phyloP scores from a whole-genome alignment of 2,329 filamentous ascomycete genomes.

The Pseudofabraea citricarpa region DNA sequence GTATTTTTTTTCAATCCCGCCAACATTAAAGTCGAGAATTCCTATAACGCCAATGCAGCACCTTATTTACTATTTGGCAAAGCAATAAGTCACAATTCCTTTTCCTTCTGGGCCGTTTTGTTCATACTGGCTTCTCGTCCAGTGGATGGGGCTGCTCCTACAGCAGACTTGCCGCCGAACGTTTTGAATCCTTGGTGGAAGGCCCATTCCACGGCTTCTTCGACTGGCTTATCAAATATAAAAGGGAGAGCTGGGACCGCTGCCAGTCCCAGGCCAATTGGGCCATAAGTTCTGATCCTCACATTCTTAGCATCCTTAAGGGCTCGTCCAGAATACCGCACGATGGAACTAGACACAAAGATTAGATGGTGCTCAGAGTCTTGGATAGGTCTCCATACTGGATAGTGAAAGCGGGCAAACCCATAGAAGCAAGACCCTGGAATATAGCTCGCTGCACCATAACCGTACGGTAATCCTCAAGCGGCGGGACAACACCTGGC shows the following conservation, averaged over 20 bases:
- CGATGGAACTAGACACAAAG: constrained; percentile 54
- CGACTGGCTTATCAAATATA: constrained; percentile 88
- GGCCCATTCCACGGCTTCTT: constrained; percentile 82
- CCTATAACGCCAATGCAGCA: background rate
- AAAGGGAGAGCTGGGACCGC: constrained; percentile 79
- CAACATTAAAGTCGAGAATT: background rate
- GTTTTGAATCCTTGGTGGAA: constrained; percentile 79
- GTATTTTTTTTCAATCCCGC: background rate
- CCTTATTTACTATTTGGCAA: background rate
- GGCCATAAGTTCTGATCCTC: constrained; percentile 75
- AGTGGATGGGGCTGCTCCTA: constrained; percentile 49
- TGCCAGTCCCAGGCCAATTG: constrained; percentile 76
- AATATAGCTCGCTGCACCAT: constrained; percentile 90
- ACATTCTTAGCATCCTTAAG: constrained; percentile 77
- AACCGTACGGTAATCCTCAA: constrained; percentile 87
- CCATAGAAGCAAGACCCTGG: constrained; percentile 89
- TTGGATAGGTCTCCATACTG: constrained; percentile 13
- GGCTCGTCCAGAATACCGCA: constrained; percentile 82
- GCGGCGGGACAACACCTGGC: constrained; percentile 54
- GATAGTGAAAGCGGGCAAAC: constrained; percentile 76
- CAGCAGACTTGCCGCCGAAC: constrained; percentile 58
- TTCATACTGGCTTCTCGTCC: constrained; percentile 45
- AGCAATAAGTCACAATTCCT: background rate
- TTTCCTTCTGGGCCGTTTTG: constrained; percentile 10
- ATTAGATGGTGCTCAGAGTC: constrained; percentile 14